Evolutionary conservation across 140 eudicot species (phyloP).

Genomic region (Bidens hawaiensis): DNA sequence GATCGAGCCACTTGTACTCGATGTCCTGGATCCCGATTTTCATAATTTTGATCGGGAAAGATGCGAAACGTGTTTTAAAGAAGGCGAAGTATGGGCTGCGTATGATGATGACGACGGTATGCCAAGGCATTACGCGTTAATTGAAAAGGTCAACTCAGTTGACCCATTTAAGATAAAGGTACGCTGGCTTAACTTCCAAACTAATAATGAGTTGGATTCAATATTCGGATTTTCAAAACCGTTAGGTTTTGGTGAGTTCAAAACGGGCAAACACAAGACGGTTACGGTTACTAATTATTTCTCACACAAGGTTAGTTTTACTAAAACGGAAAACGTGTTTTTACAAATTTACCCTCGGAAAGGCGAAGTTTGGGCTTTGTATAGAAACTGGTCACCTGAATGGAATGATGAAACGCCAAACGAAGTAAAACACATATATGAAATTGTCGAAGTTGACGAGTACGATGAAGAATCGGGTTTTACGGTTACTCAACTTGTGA

Average conservation of each 20-base stretch:
- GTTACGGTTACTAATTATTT: constrained; percentile 25
- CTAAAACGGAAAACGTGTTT: constrained; percentile 37
- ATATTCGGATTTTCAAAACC: constrained; percentile 33
- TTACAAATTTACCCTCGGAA: constrained; percentile 47
- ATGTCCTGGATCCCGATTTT: constrained; percentile 61
- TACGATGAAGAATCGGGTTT: constrained; percentile 47
- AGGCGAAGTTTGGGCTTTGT: constrained; percentile 74
- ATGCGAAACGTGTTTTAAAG: constrained; percentile 36
- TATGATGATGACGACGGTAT: constrained; percentile 76
- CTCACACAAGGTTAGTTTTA: constrained; percentile 50
- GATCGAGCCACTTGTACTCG: constrained; percentile 25
- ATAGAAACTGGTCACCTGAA: constrained; percentile 41
- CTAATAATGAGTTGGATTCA: constrained; percentile 25
- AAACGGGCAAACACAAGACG: constrained; percentile 35
- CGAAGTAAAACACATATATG: constrained; percentile 50
- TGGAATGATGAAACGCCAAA: constrained; percentile 35
- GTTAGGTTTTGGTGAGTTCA: constrained; percentile 55
- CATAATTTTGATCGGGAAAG: constrained; percentile 47
- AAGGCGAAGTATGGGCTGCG: constrained; percentile 62
- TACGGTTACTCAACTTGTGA: constrained; percentile 48
- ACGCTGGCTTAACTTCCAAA: constrained; percentile 49
- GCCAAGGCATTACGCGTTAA: constrained; percentile 68
- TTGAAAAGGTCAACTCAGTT: constrained; percentile 40
- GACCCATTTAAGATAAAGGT: constrained; percentile 53
- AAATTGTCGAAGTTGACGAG: constrained; percentile 53